Conservation (phyloP, 176 grass and related monocot genomes). For the Rhynchospora pubera region DNA sequence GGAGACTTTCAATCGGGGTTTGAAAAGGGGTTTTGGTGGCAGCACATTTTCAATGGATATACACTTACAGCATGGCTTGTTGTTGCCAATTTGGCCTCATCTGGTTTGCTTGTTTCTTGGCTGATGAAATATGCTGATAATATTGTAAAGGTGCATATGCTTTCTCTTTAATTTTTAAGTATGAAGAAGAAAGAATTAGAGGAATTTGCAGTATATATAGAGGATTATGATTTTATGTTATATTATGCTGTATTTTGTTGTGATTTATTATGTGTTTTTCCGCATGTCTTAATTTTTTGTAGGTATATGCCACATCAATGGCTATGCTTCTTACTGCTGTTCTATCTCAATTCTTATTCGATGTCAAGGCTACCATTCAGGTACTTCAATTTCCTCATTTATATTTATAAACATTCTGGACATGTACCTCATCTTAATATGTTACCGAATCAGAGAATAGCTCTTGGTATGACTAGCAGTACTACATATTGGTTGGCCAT, state of each 20-base stretch:
- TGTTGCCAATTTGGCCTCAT: constrained; percentile 87
- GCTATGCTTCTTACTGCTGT: constrained; percentile 94
- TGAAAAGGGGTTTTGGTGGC: constrained; percentile 81
- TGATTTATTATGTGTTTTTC: constrained; percentile 11
- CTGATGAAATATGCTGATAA: constrained; percentile 98
- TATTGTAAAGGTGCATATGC: constrained; percentile 75
- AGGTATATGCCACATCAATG: constrained; percentile 99
- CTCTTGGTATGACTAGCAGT: neutral
- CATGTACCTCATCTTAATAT: neutral
- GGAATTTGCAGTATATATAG: neutral
- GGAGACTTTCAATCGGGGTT: constrained; percentile 84
- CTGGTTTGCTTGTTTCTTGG: constrained; percentile 94
- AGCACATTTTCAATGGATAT: constrained; percentile 79
- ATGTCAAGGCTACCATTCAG: constrained; percentile 82
- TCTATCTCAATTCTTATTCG: constrained; percentile 82
- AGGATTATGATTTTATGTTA: neutral
- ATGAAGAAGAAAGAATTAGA: neutral
- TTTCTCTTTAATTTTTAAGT: neutral
- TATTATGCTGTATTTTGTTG: neutral
- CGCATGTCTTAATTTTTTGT: constrained; percentile 18
- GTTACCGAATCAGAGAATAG: neutral
- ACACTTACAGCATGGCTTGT: constrained; percentile 87
- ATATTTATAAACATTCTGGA: neutral
- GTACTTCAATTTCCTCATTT: constrained; percentile 26
- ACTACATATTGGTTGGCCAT: neutral